Base-by-base conservation (phyloP, 2,329 filamentous ascomycete genomes). In the Colletotrichum brevisporum region DNA sequence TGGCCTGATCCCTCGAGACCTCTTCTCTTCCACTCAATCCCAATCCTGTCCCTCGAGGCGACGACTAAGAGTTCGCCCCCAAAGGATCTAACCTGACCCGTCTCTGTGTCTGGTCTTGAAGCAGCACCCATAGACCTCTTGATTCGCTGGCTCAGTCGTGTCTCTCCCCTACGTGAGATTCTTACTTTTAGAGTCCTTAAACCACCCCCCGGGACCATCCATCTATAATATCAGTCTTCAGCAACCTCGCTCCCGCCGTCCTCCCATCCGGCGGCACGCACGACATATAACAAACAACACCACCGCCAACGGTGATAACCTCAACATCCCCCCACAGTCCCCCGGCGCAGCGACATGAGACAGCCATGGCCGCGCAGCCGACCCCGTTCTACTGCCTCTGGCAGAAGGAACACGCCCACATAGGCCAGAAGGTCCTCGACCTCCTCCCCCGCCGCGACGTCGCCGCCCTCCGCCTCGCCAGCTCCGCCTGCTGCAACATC, bases 401-500 rank as follows among this genome's bases (percentile, higher is more conserved):
- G 83, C 84, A 86, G 78, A 81, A 83, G 72, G 82, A 85, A 52
- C 73, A 76, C 72, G 50, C 66, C 51, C 52, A 50, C 39, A 81
- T 89, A 80, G 83, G 85, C 63, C 81, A 87, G 76, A 77, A 71
- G 56, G 82, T 90, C 75, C 83, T 89, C 73, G 79, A 82, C 67
- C 73, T 82, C 61, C 80, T 90, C 71, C 77, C 83, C 72, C 85
- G 83, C 60, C 74, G 83, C 69, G 87, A 89, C 74, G 79, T 89
- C 71, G 87, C 87, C 81, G 83, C 86, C 71, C 75, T 94, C 61
- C 89, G 92, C 69, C 85, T 91, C 63, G 86, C 90, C 74, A 92
- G 88, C 75, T 90, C 91, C 74, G 90, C 92, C 74, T 92, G 90
- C 81, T 91, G 90, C 78, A 89, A 91, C 73, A 84, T 92, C 73